A percentile compares a stretch with the other conserved stretches of the same genome.
Evolutionary conservation across 1,139 yeast species (phyloP).

Genomic region (Geotrichum europaeum): DNA sequence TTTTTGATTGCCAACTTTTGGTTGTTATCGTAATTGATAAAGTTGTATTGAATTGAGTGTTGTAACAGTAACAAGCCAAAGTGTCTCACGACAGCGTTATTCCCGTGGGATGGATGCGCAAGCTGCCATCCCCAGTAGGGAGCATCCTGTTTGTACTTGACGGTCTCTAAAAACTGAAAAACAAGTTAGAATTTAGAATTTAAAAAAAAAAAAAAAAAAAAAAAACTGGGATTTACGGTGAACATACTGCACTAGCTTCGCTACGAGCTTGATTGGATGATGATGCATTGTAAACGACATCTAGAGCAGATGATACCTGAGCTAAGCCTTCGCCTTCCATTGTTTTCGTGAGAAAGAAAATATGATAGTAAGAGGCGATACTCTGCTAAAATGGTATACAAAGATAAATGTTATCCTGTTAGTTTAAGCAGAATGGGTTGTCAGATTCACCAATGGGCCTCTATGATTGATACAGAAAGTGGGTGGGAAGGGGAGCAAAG

Average conservation of each 20-base stretch:
- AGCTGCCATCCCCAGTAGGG: constrained; percentile 92
- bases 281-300: constrained; percentile 67
- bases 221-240: background rate
- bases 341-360: constrained; percentile 3
- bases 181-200: constrained; percentile 17
- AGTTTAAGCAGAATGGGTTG: background rate
- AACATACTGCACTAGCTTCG: constrained; percentile 34
- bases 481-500: background rate
- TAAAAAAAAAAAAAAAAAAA: background rate
- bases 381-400: background rate
- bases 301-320: constrained; percentile 64
- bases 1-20: constrained; percentile 64
- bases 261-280: constrained; percentile 49
- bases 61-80: constrained; percentile 81
- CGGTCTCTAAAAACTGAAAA: constrained; percentile 57
- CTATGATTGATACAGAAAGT: background rate
- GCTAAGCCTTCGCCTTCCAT: constrained; percentile 30
- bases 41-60: constrained; percentile 56
- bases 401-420: background rate
- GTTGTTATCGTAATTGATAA: constrained; percentile 53
- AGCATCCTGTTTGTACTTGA: constrained; percentile 72
- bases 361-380: background rate
- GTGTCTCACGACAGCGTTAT: constrained; percentile 72
- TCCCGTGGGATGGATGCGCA: constrained; percentile 58
- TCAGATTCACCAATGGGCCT: background rate